Base-by-base conservation (phyloP, 345 rosid genomes). In the Leavenworthia alabamica region DNA sequence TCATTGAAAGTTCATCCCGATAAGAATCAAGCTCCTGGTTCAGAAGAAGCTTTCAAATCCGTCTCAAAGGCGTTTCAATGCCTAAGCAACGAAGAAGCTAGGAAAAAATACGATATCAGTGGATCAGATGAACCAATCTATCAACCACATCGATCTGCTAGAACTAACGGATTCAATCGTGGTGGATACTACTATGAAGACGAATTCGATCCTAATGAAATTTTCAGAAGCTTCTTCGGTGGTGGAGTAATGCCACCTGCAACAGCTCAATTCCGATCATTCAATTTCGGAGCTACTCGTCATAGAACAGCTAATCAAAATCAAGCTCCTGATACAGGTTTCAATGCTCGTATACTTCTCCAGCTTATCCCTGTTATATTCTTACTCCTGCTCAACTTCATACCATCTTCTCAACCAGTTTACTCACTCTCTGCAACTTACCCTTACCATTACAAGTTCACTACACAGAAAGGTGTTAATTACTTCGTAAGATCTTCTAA, bases 21-120 rank as follows among this genome's bases (percentile, higher is more conserved):
- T 48, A 92, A 92, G 85, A 92, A 89, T 60, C 83, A 74, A 32
- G 95, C 97, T 39, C 98, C 97, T 0, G 98, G 97, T 0, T 84
- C 99, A 7, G 99, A 93, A 58, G 99, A 93, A 56, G 87, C 92
- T 2, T 93, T 89, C 66, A 93, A 89, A 64, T 67, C 82, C 3
- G 90, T 93, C 12, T 89, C 97, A 0, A 87, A 87, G 63, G 92
- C 99, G 4, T 93, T 93, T 73, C 97, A 89, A 73, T 93, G 97
- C 73, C 74, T 93, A 62, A 86, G 88, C 82, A 80, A 77, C 44
- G 89, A 77, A 6, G 97, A 84, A 64, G 73, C 66, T 42, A 63
- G 94, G 60, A 82, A 70, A 28, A 87, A 79, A 53, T 93, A 93
- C 43, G 96, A 93, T 32, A 31, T 89, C 0, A 75, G 81, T 6